Evolutionary conservation across 441 rosid species (phyloP), one percentile per base, ranked within the genome.

Genomic region (Gossypium laxum): DNA sequence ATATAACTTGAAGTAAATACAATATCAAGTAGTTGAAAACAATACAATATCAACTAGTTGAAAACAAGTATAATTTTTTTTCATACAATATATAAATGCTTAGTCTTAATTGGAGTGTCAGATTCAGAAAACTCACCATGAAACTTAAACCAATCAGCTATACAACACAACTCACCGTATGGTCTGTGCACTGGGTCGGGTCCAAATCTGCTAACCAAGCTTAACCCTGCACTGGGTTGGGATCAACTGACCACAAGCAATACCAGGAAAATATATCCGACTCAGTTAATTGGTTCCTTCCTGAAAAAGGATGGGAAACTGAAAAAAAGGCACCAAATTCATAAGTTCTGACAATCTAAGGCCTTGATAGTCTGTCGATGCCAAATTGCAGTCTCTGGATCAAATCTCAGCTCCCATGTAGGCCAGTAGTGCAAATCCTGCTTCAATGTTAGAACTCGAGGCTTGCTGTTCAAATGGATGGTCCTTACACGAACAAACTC

Each of bases 401-500:
- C 90, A 69, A 92, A 95, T 67, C 87, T 86, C 76, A 91, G 79
- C 80, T 91, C 96, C 98, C 98, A 92, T 7, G 96, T 89, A 18
- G 97, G 95, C 99, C 98, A 95, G 71, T 95, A 92, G 80, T 92
- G 98, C 69, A 95, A 81, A 82, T 95, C 99, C 76, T 92, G 97
- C 83, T 95, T 95, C 76, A 95, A 72, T n/a, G 98, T 89, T 67
- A 88, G 70, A 3, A 95, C 96, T 69, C 93, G 85, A 43, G 99
- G 99, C 83, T 91, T 92, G 77, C 97, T 98, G 65, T 87, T 86
- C 26, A 95, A 85, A 81, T 88, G 92, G 60, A 95, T 83, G 0
- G 93, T 95, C 81, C 80, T 85, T 18, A 92, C 86, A 2, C 99
- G 90, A 34, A 92, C 98, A 77, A 88, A 92, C 74, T 92, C 93